phyloP scores from a whole-genome alignment of 164 flowering plant genomes.

The Tetrastigma voinierianum region DNA sequence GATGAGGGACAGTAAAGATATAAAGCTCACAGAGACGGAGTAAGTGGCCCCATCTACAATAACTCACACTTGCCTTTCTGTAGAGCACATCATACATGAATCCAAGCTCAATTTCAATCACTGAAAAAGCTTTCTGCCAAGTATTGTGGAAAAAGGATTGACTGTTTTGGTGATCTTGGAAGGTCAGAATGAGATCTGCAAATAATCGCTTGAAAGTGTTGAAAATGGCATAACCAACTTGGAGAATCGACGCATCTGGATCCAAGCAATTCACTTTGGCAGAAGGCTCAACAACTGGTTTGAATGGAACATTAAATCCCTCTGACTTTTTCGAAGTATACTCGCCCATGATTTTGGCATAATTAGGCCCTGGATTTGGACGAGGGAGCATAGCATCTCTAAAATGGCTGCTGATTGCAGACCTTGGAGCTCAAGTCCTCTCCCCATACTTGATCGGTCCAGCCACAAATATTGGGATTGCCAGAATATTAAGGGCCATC shows the following conservation, averaged over 20 bases:
- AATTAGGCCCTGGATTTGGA: slow-evolving; percentile 21
- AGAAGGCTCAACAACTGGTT: not conserved
- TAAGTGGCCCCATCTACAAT: not conserved
- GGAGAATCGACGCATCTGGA: not conserved
- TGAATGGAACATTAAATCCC: not conserved
- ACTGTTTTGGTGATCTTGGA: not conserved
- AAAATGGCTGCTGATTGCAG: slow-evolving; percentile 16
- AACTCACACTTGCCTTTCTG: not conserved
- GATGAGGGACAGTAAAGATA: not conserved
- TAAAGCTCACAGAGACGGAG: slow-evolving; percentile 1
- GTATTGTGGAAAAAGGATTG: too few species aligned
- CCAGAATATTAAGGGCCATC: not conserved
- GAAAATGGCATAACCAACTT: slow-evolving; percentile 10
- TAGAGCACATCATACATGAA: too few species aligned
- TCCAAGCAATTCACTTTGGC: not conserved
- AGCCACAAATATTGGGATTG: slow-evolving; percentile 9
- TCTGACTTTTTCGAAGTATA: not conserved
- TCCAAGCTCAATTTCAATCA: too few species aligned
- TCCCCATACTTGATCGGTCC: slow-evolving; percentile 20
- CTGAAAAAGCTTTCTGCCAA: too few species aligned
- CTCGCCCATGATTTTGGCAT: slow-evolving; percentile 18
- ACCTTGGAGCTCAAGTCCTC: slow-evolving; percentile 13
- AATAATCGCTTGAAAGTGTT: slow-evolving; percentile 15
- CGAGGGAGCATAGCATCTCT: slow-evolving; percentile 14
- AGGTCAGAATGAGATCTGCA: slow-evolving; percentile 20